These are phyloP conservation scores for Sugiyamaella americana DNA, from an alignment of 805 yeast genomes.

Conservation along the genomic window DNA sequence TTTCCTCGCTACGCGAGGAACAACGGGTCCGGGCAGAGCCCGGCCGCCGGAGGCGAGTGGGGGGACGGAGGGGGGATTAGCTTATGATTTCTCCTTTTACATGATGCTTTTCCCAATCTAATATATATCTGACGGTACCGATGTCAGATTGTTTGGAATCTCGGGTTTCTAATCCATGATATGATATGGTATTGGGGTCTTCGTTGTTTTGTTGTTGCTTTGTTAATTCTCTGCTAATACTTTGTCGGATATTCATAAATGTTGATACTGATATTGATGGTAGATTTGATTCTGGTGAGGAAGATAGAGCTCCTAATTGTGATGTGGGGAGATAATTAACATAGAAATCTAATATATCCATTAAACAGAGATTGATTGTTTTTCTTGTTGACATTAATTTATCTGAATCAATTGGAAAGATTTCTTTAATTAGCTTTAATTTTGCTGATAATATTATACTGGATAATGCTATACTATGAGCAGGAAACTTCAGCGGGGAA, in stretches of 20 bases:
- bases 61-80: no score
- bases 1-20: no score
- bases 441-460: constrained; percentile 55
- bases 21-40: no score
- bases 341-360: constrained; percentile 55
- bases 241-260: constrained; percentile 18
- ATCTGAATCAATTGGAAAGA: constrained; percentile 31
- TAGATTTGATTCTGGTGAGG: constrained; percentile 26
- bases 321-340: constrained; percentile 51
- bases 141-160: constrained; percentile 31
- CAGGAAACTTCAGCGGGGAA: constrained; percentile 60
- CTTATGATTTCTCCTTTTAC: constrained; percentile 8
- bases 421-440: constrained; percentile 30
- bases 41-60: no score
- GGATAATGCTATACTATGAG: constrained; percentile 69
- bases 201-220: constrained; percentile 30
- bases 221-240: constrained; percentile 40
- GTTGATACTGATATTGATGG: constrained; percentile 7
- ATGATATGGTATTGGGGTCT: not conserved
- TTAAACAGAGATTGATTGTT: constrained; percentile 42
- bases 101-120: constrained; percentile 26
- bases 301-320: constrained; percentile 29
- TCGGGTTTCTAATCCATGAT: constrained; percentile 10
- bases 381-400: constrained; percentile 20
- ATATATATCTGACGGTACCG: constrained; percentile 30